A percentile compares a stretch with the other conserved stretches of the same genome.
Conservation (phyloP, 2,329 filamentous ascomycete genomes). For the Botrytis porri region DNA sequence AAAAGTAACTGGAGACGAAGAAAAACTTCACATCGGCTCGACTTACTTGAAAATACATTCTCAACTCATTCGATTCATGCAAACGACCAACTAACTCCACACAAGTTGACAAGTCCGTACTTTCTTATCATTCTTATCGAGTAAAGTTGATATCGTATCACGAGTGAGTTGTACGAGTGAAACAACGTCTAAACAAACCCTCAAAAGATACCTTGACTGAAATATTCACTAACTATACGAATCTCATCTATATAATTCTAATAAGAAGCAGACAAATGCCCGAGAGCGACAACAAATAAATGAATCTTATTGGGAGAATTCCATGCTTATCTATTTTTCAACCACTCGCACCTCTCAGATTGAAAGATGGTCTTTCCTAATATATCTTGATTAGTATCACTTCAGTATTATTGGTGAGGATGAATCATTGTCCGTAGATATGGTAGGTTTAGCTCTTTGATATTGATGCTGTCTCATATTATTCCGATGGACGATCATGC, state of each 20-base stretch:
- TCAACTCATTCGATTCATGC: neutral
- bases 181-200: neutral
- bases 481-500: neutral
- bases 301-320: neutral
- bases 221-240: neutral
- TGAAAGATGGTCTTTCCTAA: neutral
- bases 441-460: neutral
- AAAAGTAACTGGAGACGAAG: slow-evolving; percentile 13
- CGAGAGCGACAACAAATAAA: neutral
- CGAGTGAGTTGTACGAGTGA: neutral
- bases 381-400: neutral
- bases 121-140: slow-evolving; percentile 11
- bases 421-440: neutral
- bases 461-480: neutral
- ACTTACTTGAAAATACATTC: neutral
- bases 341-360: neutral
- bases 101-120: neutral
- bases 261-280: neutral
- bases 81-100: neutral
- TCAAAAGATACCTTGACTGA: neutral
- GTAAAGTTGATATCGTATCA: neutral
- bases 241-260: neutral
- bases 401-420: neutral
- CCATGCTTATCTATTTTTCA: neutral
- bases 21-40: neutral